These are phyloP conservation scores for Fusarium agapanthi DNA, from an alignment of 2,329 filamentous ascomycete genomes.

Conservation along the genomic window DNA sequence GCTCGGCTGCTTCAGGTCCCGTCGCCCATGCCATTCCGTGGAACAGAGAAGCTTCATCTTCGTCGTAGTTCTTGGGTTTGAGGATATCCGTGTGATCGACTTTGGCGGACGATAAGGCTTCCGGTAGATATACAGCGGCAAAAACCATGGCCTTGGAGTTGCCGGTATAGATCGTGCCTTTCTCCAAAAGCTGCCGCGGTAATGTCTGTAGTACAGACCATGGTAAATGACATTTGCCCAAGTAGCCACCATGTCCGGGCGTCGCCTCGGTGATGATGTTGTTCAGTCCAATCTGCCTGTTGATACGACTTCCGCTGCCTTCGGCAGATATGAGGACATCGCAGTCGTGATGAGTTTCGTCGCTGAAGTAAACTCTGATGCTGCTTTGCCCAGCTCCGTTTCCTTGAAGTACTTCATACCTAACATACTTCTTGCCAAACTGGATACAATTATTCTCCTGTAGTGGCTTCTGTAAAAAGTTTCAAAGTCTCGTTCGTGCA, in stretches of 20 bases:
- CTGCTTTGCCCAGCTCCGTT: not conserved
- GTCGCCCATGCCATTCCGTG: not conserved
- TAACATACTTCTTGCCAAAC: not conserved
- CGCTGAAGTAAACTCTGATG: not conserved
- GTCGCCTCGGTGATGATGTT: not conserved
- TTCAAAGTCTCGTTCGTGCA: rapidly evolving
- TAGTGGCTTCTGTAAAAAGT: not conserved
- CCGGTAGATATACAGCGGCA: not conserved
- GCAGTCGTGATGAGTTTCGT: not conserved
- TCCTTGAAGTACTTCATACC: rapidly evolving
- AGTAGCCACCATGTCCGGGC: not conserved
- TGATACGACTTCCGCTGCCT: not conserved
- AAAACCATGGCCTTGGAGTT: not conserved
- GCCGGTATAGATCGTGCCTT: not conserved
- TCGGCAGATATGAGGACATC: not conserved
- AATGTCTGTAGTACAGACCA: not conserved
- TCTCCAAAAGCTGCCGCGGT: not conserved
- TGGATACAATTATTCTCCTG: rapidly evolving
- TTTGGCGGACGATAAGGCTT: not conserved
- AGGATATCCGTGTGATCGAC: rapidly evolving
- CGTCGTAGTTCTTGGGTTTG: not conserved
- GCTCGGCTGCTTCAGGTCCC: not conserved
- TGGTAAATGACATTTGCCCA: not conserved
- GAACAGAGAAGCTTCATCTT: not conserved
- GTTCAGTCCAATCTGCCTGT: not conserved